Evolutionary conservation across 1,139 yeast species (phyloP), one percentile per base, ranked within the genome.

Genomic region (Pichia sp.): DNA sequence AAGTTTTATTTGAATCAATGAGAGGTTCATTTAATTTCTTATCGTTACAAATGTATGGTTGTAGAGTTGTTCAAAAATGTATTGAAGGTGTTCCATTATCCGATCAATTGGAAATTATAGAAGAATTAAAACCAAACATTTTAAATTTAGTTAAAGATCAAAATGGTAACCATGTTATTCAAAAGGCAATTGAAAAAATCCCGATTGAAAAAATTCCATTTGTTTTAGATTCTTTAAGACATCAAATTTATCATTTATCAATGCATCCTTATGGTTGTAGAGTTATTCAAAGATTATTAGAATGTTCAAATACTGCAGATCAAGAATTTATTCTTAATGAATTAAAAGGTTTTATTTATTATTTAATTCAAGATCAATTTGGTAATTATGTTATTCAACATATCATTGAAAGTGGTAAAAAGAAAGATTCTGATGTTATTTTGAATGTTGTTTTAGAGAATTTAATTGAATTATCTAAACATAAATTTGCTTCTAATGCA

Each of bases 301-400:
- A 92, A 66, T 83, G 79, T 66, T 80, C 86, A 5, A 66, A 72
- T 9, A 64, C 67, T 7, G 73, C 71, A 18, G 94, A 87, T 62
- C 86, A 83, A 60, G 71, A 75, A 35, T 74, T 77, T 49, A 83
- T 85, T 47, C 68, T 92, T 57, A 71, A 69, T 30, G 96, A 89
- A 62, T 73, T 94, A 59, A 83, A 83, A 57, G 75, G 81, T 47
- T 86, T 79, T 62, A 78, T 89, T 30, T 85, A 78, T 53, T 83
- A 79, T 63, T 74, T 94, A 59, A 87, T 90, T 54, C 96, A 88
- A 65, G 97, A 94, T 64, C 97, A 92, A 70, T 94, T 88, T 66
- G 98, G 98, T 50, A 94, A 94, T 69, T 94, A 94, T 63, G 98
- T 94, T 35, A 87, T 92, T 65, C 98, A 94, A 66, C 97, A 92